These are phyloP conservation scores for Cercophora newfieldiana DNA, from an alignment of 495 filamentous ascomycete species.

Conservation along the genomic window DNA sequence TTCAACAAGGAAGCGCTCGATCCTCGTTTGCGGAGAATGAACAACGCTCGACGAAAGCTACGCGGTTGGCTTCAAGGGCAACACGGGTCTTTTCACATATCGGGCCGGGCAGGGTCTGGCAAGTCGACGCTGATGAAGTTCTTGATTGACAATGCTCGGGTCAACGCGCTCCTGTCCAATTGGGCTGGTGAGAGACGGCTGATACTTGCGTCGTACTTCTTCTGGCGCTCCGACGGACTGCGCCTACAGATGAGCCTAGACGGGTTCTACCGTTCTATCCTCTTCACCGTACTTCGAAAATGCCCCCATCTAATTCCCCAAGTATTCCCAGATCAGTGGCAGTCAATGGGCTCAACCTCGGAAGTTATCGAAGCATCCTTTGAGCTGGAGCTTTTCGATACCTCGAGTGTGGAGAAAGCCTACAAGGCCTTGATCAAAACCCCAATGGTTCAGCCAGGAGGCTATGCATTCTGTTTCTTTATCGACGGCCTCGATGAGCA, in stretches of 20 bases:
- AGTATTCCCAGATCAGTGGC: background rate
- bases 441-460: slow-evolving; percentile 1
- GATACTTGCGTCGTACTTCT: background rate
- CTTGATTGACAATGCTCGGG: background rate
- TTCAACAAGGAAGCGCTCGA: background rate
- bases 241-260: background rate
- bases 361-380: background rate
- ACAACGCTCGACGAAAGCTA: background rate
- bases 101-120: background rate
- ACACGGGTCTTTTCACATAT: background rate
- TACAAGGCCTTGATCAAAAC: background rate
- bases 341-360: background rate
- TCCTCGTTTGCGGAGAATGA: background rate
- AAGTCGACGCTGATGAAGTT: slow-evolving; percentile 1
- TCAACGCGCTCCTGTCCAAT: background rate
- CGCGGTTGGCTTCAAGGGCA: background rate
- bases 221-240: background rate
- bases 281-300: background rate
- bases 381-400: background rate
- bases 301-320: background rate
- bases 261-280: background rate
- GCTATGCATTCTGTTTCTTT: slow-evolving; percentile 2
- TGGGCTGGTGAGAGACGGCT: background rate
- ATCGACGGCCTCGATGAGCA: background rate
- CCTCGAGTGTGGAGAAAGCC: background rate